Evolutionary conservation across 148 eudicot genomes (phyloP), one percentile per base, ranked within the genome.

Genomic region (Rhododendron kiyosumense): DNA sequence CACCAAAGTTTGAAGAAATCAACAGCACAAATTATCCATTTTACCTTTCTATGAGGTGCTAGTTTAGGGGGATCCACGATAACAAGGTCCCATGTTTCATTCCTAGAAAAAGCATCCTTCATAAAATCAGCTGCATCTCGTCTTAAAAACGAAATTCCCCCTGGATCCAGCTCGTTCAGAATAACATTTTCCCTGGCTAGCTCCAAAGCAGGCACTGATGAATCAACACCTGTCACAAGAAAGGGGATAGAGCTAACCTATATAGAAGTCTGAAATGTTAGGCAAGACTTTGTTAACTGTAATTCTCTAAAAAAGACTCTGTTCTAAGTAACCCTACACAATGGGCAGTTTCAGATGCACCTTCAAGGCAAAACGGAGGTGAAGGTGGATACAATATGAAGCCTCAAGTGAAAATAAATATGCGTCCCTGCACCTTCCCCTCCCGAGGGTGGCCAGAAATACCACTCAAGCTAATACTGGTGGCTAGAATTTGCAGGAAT

Each of bases 11-110:
- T 18, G 20, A 48, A 48, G 61, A 79, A 79, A 48, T 36, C 59
- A 79, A 79, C 24, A 59, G 24, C n/a, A 45, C 83, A 17, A 15
- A 24, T 30, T 9, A 73, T n/a, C 45, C 54, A 28, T 26, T 85
- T 71, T 87, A 96, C 99, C 96, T 95, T 93, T 87, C 85, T 94
- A 38, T 93, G 89, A 84, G 99, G 99, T 86, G 99, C 99, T 81
- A 96, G 88, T 88, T 94, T 96, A 59, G 99, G 99, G 84, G 99
- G 98, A 86, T 96, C 98, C 89, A 94, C 73, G 85, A 95, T 91
- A 82, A 95, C 94, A 49, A 96, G 90, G 89, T 96, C 99, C 98
- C 98, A 96, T 32, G 86, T 83, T 86, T 96, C 95, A 89, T 93
- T 95, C 77, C 92, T 89, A 82, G 95, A 90, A 84, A 92, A 84